These are phyloP conservation scores for Arabidopsis suecica DNA, from an alignment of 345 rosid genomes.

Conservation along the genomic window DNA sequence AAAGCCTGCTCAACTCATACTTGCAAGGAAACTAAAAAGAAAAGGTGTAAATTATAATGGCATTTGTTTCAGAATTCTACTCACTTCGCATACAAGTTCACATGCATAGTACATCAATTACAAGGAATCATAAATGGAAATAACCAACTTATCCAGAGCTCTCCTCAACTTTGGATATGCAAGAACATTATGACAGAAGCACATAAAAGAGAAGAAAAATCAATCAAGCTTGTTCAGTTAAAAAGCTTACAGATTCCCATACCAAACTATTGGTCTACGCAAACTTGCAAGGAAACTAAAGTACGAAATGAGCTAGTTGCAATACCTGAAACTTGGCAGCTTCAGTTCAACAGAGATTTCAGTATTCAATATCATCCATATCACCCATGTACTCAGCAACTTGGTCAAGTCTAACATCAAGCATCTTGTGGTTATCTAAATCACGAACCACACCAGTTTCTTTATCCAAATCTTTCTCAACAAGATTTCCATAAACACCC, in stretches of 20 bases:
- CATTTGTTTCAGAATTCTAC: background rate
- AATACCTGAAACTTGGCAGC: constrained; percentile 32
- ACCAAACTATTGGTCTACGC: background rate
- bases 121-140: background rate
- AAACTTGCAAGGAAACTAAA: constrained; percentile 7
- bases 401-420: constrained; percentile 76
- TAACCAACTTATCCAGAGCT: constrained; percentile 1
- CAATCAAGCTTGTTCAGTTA: constrained; percentile 7
- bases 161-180: background rate
- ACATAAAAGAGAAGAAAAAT: background rate
- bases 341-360: constrained; percentile 36
- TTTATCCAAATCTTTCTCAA: constrained; percentile 68
- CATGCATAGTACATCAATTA: background rate
- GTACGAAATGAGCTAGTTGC: background rate
- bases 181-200: background rate
- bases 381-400: constrained; percentile 84
- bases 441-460: constrained; percentile 74
- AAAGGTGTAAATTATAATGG: background rate
- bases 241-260: constrained; percentile 5
- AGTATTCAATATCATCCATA: constrained; percentile 59
- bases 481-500: constrained; percentile 73
- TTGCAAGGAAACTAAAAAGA: constrained; percentile 5
- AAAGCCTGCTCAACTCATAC: constrained; percentile 1
- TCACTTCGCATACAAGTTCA: background rate
- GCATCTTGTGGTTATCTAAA: constrained; percentile 63